phyloP scores from a whole-genome alignment of 1,284 basidiomycete species.

The Microbotryum scabiosae region DNA sequence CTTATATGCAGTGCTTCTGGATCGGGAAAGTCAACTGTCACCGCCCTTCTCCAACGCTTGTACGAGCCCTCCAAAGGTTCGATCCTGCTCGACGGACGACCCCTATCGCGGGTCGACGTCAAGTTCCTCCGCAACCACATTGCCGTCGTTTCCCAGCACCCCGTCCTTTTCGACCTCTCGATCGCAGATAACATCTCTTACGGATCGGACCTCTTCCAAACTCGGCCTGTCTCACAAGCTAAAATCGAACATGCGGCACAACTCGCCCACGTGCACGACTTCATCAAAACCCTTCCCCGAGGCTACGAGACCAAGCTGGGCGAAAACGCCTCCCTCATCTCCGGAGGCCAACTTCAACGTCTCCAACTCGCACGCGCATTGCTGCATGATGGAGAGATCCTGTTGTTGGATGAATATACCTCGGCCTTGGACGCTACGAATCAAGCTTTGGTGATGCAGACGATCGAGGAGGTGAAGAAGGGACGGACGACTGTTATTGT shows the following conservation, averaged over 20 bases:
- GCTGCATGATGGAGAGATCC: conserved; percentile 59
- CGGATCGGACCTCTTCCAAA: conserved; percentile 42
- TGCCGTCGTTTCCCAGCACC: conserved; percentile 74
- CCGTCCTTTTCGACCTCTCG: conserved; percentile 75
- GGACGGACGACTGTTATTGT: conserved; percentile 79
- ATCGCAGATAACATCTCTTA: conserved; percentile 82
- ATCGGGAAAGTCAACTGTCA: conserved; percentile 79
- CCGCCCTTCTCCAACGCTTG: conserved; percentile 69
- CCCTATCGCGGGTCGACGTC: conserved; percentile 55
- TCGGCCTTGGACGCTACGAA: conserved; percentile 77
- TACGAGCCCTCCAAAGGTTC: conserved; percentile 65
- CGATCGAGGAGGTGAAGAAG: conserved; percentile 56
- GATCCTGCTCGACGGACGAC: conserved; percentile 52
- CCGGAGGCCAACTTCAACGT: conserved; percentile 90
- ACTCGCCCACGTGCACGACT: conserved; percentile 75
- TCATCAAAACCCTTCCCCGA: conserved; percentile 66
- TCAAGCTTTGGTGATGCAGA: conserved; percentile 68
- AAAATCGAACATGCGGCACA: conserved; percentile 62
- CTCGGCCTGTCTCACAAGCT: background rate
- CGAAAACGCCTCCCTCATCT: conserved; percentile 77
- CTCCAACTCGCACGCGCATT: conserved; percentile 85
- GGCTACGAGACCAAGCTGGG: conserved; percentile 81
- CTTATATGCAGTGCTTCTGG: conserved; percentile 56
- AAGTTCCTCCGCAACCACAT: conserved; percentile 69
- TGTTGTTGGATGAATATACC: conserved; percentile 92